Evolutionary conservation across 352 stramenopile genomes (phyloP), one percentile per base, ranked within the genome.

Genomic region (Lagenidium giganteum): DNA sequence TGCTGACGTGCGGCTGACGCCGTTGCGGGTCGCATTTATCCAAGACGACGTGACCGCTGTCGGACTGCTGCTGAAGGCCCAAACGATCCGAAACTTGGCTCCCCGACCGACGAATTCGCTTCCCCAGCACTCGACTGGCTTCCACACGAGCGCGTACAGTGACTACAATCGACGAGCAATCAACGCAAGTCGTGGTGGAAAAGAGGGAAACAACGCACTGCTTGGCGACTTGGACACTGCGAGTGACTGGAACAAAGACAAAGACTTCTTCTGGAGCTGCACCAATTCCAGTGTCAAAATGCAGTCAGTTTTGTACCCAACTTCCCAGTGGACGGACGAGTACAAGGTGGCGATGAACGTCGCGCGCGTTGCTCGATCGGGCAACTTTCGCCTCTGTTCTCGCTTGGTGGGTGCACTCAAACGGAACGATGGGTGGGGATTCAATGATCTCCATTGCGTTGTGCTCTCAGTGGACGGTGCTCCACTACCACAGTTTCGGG

Each of bases 391-490:
- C 7, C 34, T 55, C 20, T 17, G 21, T n/a, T 4, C 14, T 8
- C 42, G 37, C 20, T 14, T 55, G 12, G 12, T 55, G 13, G 26
- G 16, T 3, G 48, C 44, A 23, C 29, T 55, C 11, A 16, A 34
- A 3, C 35, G 38, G 4, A 42, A 46, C 13, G 34, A n/a, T 25
- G 51, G 67, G 7, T 67, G 61, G 52, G 54, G 68, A 24, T 74
- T 66, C 46, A 74, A 74, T 28, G 49, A 61, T 6, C 35, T 78
- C 22, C 63, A 81, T 40, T 43, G 37, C 44, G 53, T 68, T 27
- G 70, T 79, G 3, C 47, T 79, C 12, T 65, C 61, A 1, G 27
- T 60, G 5, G 32, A 42, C 6, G 37, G 49, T 16, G 35, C 64
- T 3, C 29, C 55, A 13, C 41, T 75, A 9, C 54, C 54, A 8